These are phyloP conservation scores for Camelina sativa DNA, from an alignment of 345 rosid species.

Conservation along the genomic window DNA sequence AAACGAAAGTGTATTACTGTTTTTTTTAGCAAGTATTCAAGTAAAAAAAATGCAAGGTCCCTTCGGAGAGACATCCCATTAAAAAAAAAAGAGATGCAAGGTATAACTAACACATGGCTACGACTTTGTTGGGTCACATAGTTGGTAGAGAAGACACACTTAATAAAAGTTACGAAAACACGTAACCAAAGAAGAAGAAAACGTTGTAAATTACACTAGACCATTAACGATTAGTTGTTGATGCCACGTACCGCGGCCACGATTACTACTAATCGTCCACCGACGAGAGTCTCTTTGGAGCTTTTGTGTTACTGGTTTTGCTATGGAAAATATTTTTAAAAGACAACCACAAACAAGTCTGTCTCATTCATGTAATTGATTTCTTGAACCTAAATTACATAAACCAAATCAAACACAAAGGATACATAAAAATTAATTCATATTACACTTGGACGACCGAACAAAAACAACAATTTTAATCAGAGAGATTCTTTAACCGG, in stretches of 20 bases:
- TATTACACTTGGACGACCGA: not conserved
- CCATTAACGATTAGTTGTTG: not conserved
- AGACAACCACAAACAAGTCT: too few species aligned
- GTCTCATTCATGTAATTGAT: not conserved
- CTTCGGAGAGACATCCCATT: too few species aligned
- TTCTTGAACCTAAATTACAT: not conserved
- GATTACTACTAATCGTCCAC: not conserved
- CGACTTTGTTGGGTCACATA: too few species aligned
- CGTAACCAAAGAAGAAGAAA: too few species aligned
- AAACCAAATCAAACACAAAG: not conserved
- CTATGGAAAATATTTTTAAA: not conserved
- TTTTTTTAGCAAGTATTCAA: too few species aligned
- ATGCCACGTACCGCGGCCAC: not conserved
- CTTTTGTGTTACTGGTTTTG: not conserved
- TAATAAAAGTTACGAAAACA: too few species aligned
- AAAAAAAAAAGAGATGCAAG: too few species aligned
- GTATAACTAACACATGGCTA: too few species aligned
- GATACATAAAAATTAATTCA: not conserved
- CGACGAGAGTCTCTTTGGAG: too few species aligned
- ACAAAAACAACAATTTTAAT: not conserved
- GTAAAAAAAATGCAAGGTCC: too few species aligned
- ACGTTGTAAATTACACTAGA: too few species aligned
- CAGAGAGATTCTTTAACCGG: slow-evolving; percentile 18
- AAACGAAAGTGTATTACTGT: not conserved
- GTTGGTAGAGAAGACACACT: too few species aligned